Evolutionary conservation across 2,329 filamentous ascomycete species (phyloP).

Genomic region (Stemphylium beticola): DNA sequence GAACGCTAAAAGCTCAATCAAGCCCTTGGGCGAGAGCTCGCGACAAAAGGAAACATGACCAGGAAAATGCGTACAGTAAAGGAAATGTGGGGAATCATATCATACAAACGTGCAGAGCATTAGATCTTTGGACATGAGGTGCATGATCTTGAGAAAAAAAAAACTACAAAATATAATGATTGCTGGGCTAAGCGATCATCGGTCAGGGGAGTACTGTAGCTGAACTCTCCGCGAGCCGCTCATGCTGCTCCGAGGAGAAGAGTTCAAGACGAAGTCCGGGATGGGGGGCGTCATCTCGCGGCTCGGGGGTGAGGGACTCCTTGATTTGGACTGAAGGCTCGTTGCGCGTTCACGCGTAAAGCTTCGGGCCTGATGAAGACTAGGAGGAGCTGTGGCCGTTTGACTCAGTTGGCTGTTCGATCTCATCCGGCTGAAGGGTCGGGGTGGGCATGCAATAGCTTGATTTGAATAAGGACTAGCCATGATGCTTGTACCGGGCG

Average conservation of each 20-base stretch:
- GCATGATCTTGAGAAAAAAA: constrained; percentile 1
- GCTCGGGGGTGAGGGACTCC: constrained; percentile 45
- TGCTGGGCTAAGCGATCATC: constrained; percentile 15
- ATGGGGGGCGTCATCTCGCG: constrained; percentile 51
- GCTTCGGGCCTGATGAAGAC: constrained; percentile 33
- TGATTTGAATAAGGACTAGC: constrained; percentile 73
- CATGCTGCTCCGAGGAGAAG: constrained; percentile 49
- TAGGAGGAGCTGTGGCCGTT: constrained; percentile 20
- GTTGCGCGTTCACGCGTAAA: constrained; percentile 29
- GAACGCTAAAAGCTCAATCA: constrained; percentile 26
- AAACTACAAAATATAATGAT: not conserved
- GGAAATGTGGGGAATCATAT: constrained; percentile 12
- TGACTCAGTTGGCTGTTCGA: constrained; percentile 38
- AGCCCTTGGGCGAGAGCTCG: constrained; percentile 24
- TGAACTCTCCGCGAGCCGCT: constrained; percentile 39
- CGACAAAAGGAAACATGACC: constrained; percentile 7
- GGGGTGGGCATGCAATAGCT: constrained; percentile 56
- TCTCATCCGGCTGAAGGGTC: constrained; percentile 47
- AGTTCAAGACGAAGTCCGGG: constrained; percentile 52
- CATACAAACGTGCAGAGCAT: constrained; percentile 12
- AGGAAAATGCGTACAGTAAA: constrained; percentile 3
- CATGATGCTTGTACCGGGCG: constrained; percentile 72
- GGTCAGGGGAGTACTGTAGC: constrained; percentile 31
- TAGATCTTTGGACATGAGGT: constrained; percentile 3
- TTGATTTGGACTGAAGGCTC: constrained; percentile 28